Evolutionary conservation across 2,329 filamentous ascomycete species (phyloP), one percentile per base, ranked within the genome.

Genomic region (Aspergillus sergii): DNA sequence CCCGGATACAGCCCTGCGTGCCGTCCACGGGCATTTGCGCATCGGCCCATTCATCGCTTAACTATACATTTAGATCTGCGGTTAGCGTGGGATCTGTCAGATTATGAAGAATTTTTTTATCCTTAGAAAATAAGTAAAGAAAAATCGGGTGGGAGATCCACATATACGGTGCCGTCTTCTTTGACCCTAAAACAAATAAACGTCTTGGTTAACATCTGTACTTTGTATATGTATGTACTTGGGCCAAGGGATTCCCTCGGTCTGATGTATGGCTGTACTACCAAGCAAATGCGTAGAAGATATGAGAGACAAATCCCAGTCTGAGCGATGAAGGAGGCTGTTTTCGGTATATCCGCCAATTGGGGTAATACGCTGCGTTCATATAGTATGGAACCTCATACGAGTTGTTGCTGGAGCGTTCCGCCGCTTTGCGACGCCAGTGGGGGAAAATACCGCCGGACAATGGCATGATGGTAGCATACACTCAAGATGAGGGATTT

Each of bases 351-450:
- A 93, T 86, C 63, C 88, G 84, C 80, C 87, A 88, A 78, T 92
- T 94, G n/a, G 91, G 91, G 76, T 92, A 95, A 79, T 94, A 95
- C 21, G 93, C 90, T 26, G 89, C 91, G 76, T 95, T 95, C 72
- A 86, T 71, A 69, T 75, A 80, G 55, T 79, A 72, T 12, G 78
- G 75, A 26, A 80, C 74, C 45, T 80, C 74, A 50, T 75, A 74
- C 7, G 75, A 72, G 59, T 54, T 68, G 59, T 64, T 66, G 60
- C 66, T 71, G 60, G 67, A 69, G 48, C 68, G 68, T 50, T 71
- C 68, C 61, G 65, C 69, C 21, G 69, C 64, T 63, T 71, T 71
- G 64, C 67, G 64, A 65, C 61, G 63, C 69, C 71, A 69, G 69
- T 69, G 66, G 64, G 70, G 69, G 58, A 71, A 69, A 55, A 43